Conservation (phyloP, 1,139 yeast genomes). For the Scheffersomyces cryptocercus region DNA sequence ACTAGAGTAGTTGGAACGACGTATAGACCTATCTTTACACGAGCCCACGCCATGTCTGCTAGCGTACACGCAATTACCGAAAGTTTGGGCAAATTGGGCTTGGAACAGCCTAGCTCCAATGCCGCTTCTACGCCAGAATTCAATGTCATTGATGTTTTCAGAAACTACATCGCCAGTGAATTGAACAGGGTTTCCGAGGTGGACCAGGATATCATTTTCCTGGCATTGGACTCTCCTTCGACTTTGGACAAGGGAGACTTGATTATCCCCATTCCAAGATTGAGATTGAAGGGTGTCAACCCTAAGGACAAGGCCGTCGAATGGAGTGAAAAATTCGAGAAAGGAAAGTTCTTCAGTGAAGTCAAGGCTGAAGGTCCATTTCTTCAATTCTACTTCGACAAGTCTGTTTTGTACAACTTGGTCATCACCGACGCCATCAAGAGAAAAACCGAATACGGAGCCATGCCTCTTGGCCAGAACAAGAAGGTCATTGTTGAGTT, state of each 20-base stretch:
- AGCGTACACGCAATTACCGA: slow-evolving; percentile 34
- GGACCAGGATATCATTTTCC: slow-evolving; percentile 66
- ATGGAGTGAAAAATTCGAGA: slow-evolving; percentile 72
- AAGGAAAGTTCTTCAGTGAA: slow-evolving; percentile 64
- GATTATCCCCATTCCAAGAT: slow-evolving; percentile 88
- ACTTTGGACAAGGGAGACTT: slow-evolving; percentile 92
- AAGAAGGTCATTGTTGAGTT: slow-evolving; percentile 83
- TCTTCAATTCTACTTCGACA: slow-evolving; percentile 82
- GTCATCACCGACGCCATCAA: slow-evolving; percentile 72
- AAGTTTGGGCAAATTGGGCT: slow-evolving; percentile 39
- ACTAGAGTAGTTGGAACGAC: no score
- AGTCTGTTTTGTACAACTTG: slow-evolving; percentile 62
- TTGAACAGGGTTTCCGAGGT: slow-evolving; percentile 74
- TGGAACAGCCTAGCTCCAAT: slow-evolving; percentile 27
- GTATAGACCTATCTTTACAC: no score
- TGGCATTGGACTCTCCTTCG: slow-evolving; percentile 86
- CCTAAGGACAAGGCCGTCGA: slow-evolving; percentile 83
- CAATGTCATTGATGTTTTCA: slow-evolving; percentile 78
- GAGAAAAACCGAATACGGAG: slow-evolving; percentile 66
- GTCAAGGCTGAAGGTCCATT: slow-evolving; percentile 89
- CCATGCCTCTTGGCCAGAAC: slow-evolving; percentile 70
- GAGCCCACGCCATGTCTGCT: slow-evolving; percentile 2
- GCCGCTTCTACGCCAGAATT: slow-evolving; percentile 61
- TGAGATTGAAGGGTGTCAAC: slow-evolving; percentile 83
- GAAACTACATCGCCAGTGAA: slow-evolving; percentile 85